Percentiles rank a stretch among this genome's conserved stretches.
phyloP scores from a whole-genome alignment of 495 filamentous ascomycete genomes.

The Neurospora sp. region DNA sequence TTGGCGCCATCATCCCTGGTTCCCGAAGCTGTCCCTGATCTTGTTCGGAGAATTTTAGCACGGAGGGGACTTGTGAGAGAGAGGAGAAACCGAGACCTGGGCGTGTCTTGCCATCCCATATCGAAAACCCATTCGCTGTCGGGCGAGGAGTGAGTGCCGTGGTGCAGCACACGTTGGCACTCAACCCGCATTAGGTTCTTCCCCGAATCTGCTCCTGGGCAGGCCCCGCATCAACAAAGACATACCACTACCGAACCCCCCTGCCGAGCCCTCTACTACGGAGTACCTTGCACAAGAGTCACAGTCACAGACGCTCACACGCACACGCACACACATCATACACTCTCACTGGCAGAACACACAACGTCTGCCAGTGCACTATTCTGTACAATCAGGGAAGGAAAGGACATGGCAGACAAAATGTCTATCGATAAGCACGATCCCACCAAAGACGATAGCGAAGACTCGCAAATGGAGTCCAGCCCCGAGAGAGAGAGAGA shows the following conservation, averaged over 20 bases:
- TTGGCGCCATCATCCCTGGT: constrained; percentile 28
- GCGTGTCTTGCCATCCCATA: neutral
- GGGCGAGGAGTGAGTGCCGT: neutral
- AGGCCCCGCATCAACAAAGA: neutral
- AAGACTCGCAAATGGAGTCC: constrained; percentile 42
- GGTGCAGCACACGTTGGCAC: neutral
- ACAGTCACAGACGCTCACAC: neutral
- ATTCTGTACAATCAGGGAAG: neutral
- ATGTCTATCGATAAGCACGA: constrained; percentile 53
- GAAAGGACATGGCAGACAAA: constrained; percentile 42
- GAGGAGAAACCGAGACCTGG: neutral
- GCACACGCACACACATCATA: neutral
- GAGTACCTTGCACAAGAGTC: neutral
- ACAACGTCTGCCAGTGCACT: neutral
- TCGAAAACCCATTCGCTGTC: neutral
- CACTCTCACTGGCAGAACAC: neutral
- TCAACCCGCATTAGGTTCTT: neutral
- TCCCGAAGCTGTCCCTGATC: constrained; percentile 13
- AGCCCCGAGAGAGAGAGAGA: constrained; percentile 43
- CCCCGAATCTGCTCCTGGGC: neutral
- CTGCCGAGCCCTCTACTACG: neutral
- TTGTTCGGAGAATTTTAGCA: constrained; percentile 15
- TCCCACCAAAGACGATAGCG: constrained; percentile 37
- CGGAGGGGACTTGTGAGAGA: neutral
- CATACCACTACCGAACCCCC: neutral